Conservation (phyloP, 1,284 basidiomycete genomes). For the Boletus smithii region DNA sequence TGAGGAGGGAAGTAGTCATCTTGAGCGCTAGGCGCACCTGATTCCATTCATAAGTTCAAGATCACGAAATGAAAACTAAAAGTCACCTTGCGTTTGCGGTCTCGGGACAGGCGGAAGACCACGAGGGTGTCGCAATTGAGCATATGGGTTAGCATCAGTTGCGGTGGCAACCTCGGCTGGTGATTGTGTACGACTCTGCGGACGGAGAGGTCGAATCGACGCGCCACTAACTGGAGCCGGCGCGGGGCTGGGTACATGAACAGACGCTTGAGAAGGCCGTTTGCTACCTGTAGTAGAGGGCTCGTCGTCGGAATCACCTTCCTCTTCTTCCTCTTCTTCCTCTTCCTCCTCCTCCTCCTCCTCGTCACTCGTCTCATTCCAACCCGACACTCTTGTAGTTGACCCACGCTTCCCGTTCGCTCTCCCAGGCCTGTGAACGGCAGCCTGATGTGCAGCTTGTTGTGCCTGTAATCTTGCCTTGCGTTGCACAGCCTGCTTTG, state of each 20-base stretch:
- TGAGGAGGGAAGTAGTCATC: constrained; percentile 31
- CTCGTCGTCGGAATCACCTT: constrained; percentile 62
- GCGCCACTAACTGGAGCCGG: constrained; percentile 25
- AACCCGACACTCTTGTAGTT: constrained; percentile 46
- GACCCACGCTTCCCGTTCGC: constrained; percentile 53
- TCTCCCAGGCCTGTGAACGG: constrained; percentile 68
- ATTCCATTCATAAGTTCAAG: constrained; percentile 13
- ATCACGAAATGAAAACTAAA: constrained; percentile 2
- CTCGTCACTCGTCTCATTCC: constrained; percentile 76
- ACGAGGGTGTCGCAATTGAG: constrained; percentile 38
- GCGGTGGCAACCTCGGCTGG: constrained; percentile 30
- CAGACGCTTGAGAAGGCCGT: constrained; percentile 24
- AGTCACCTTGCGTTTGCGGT: constrained; percentile 35
- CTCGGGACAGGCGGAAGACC: constrained; percentile 44
- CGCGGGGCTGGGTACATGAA: constrained; percentile 20
- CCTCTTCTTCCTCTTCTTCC: constrained; percentile 73
- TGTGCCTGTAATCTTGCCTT: constrained; percentile 80
- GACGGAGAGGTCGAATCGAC: constrained; percentile 30
- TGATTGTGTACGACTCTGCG: constrained; percentile 31
- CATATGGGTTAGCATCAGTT: constrained; percentile 34
- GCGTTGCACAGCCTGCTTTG: constrained; percentile 75
- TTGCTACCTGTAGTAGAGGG: constrained; percentile 36
- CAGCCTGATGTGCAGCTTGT: constrained; percentile 73
- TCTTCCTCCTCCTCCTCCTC: constrained; percentile 77
- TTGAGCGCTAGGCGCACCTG: constrained; percentile 13